Evolutionary conservation across 1,139 yeast species (phyloP).

Genomic region (Pichia sp.): DNA sequence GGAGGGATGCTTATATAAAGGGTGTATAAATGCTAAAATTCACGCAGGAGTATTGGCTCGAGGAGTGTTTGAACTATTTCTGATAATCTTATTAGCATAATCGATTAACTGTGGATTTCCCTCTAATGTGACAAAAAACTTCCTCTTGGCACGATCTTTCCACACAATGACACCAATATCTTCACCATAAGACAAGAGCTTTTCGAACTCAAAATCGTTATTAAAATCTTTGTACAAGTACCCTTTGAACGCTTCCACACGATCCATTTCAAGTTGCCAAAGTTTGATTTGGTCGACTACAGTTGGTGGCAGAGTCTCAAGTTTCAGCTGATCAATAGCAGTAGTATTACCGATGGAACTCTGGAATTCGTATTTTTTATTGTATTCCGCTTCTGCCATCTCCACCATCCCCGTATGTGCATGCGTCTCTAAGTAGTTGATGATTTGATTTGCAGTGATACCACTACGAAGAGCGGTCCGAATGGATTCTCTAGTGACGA

Average conservation of each 20-base stretch:
- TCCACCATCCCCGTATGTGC: slow-evolving; percentile 91
- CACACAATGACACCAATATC: slow-evolving; percentile 89
- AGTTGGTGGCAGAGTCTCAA: slow-evolving; percentile 84
- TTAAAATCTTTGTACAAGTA: slow-evolving; percentile 82
- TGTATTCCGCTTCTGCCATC: slow-evolving; percentile 59
- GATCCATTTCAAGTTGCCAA: slow-evolving; percentile 94
- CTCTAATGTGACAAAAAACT: slow-evolving; percentile 74
- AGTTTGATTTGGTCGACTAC: slow-evolving; percentile 90
- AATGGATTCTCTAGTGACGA: slow-evolving; percentile 85
- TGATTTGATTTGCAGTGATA: slow-evolving; percentile 90
- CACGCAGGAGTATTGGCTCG: slow-evolving; percentile 10
- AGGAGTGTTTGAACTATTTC: slow-evolving; percentile 17
- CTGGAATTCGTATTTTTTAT: slow-evolving; percentile 60
- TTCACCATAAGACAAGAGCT: slow-evolving; percentile 68
- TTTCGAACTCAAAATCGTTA: slow-evolving; percentile 68
- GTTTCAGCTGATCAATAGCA: slow-evolving; percentile 28
- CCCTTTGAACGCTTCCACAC: slow-evolving; percentile 85
- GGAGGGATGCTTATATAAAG: too few species aligned
- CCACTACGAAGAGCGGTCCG: slow-evolving; percentile 81
- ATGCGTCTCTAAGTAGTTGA: slow-evolving; percentile 81
- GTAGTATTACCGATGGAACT: slow-evolving; percentile 33
- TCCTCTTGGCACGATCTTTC: slow-evolving; percentile 63
- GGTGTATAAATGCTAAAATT: too few species aligned
- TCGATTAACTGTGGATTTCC: slow-evolving; percentile 88
- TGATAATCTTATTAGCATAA: slow-evolving; percentile 62